phyloP scores from a whole-genome alignment of 2,329 filamentous ascomycete species.

The Endocalyx cinctus region DNA sequence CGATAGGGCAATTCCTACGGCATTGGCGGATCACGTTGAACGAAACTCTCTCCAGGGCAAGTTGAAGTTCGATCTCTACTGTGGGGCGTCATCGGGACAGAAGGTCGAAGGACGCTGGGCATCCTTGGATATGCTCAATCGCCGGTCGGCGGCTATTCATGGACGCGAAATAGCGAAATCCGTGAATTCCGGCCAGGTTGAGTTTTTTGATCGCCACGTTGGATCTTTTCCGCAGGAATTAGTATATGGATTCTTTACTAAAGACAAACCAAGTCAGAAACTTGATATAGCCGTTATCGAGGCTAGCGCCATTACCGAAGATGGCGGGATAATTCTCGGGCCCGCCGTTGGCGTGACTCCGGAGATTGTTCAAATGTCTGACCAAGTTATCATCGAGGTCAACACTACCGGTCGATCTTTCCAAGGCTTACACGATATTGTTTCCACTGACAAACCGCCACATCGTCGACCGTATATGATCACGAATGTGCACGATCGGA shows the following conservation, averaged over 20 bases:
- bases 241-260: conserved; percentile 73
- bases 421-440: conserved; percentile 86
- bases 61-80: conserved; percentile 81
- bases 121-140: conserved; percentile 80
- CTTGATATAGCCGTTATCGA: conserved; percentile 83
- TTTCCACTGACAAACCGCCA: conserved; percentile 77
- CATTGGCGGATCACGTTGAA: conserved; percentile 84
- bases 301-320: conserved; percentile 80
- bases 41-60: conserved; percentile 79
- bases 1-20: conserved; percentile 76
- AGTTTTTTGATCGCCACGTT: conserved; percentile 91
- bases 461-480: conserved; percentile 79
- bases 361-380: conserved; percentile 83
- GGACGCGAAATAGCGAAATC: conserved; percentile 87
- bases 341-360: conserved; percentile 81
- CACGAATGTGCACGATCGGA: conserved; percentile 80
- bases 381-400: conserved; percentile 83
- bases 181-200: conserved; percentile 82
- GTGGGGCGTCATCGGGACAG: conserved; percentile 82
- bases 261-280: conserved; percentile 67
- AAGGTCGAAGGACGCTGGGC: conserved; percentile 94
- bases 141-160: conserved; percentile 80
- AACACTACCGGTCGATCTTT: conserved; percentile 83
- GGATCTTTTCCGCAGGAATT: conserved; percentile 88
- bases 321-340: conserved; percentile 83